Evolutionary conservation across 2,329 filamentous ascomycete species (phyloP).

Genomic region (Neopestalotiopsis sp.): DNA sequence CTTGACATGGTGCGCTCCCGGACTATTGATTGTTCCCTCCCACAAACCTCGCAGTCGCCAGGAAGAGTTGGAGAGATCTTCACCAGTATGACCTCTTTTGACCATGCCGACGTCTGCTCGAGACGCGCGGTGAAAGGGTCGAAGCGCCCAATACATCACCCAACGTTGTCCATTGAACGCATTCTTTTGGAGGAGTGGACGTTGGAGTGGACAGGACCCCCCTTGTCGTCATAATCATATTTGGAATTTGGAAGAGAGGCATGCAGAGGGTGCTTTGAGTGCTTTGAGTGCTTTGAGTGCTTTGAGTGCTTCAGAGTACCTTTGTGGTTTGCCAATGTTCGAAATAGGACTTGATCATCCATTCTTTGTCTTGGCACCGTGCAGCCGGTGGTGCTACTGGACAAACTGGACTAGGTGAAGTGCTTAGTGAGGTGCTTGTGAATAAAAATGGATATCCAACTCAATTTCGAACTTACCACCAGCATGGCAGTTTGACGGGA

Average conservation of each 20-base stretch:
- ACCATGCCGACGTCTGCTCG: neutral
- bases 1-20: neutral
- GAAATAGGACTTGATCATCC: neutral
- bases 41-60: neutral
- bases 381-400: neutral
- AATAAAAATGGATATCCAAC: too few species aligned
- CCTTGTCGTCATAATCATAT: neutral
- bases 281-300: neutral
- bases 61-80: neutral
- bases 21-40: neutral
- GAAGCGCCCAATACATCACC: neutral
- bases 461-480: too few species aligned
- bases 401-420: neutral
- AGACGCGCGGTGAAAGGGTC: neutral
- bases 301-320: neutral
- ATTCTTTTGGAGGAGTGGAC: neutral
- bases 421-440: neutral
- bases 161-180: neutral
- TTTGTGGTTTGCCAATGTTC: neutral
- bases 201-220: neutral
- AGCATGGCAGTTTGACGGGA: neutral
- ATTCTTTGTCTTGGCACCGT: neutral
- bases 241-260: neutral
- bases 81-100: neutral
- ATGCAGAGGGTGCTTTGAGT: neutral